Percentiles rank a stretch among this genome's conserved stretches.
These are phyloP conservation scores for Periconia sp. DNA, from an alignment of 2,329 filamentous ascomycete genomes.

Conservation along the genomic window DNA sequence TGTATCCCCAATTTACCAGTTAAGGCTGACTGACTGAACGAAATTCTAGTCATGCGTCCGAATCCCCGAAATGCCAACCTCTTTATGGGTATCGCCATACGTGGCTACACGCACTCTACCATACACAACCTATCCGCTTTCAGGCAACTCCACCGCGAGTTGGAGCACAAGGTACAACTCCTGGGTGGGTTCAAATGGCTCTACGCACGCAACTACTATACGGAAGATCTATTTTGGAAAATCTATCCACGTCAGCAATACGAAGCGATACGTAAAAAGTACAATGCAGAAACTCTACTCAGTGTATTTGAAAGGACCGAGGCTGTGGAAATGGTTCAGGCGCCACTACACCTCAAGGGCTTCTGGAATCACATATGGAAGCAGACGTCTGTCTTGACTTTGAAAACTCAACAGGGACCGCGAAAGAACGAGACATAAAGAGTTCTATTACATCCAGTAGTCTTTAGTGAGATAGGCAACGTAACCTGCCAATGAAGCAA, in stretches of 20 bases:
- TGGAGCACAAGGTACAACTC: slow-evolving; percentile 72
- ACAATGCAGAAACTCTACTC: slow-evolving; percentile 66
- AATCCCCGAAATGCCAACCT: slow-evolving; percentile 63
- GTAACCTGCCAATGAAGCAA: slow-evolving; percentile 37
- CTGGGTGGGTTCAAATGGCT: slow-evolving; percentile 85
- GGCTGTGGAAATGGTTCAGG: slow-evolving; percentile 37
- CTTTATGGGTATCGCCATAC: not conserved
- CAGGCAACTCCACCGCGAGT: slow-evolving; percentile 62
- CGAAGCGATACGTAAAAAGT: slow-evolving; percentile 66
- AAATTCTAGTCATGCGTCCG: slow-evolving; percentile 43
- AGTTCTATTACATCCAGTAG: slow-evolving; percentile 25
- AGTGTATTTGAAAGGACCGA: slow-evolving; percentile 72
- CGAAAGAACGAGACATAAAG: no score
- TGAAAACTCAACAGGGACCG: no score
- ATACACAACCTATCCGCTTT: not conserved
- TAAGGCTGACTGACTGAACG: slow-evolving; percentile 20
- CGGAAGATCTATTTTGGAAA: slow-evolving; percentile 71
- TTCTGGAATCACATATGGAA: slow-evolving; percentile 12
- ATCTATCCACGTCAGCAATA: slow-evolving; percentile 68
- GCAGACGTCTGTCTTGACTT: no score
- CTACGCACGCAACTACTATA: slow-evolving; percentile 85
- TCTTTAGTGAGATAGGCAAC: slow-evolving; percentile 38
- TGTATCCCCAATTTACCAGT: slow-evolving; percentile 43
- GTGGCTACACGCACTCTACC: not conserved
- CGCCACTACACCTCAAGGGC: slow-evolving; percentile 2